Evolutionary conservation across 2,329 filamentous ascomycete genomes (phyloP), one percentile per base, ranked within the genome.

Genomic region (Xylaria sp.): DNA sequence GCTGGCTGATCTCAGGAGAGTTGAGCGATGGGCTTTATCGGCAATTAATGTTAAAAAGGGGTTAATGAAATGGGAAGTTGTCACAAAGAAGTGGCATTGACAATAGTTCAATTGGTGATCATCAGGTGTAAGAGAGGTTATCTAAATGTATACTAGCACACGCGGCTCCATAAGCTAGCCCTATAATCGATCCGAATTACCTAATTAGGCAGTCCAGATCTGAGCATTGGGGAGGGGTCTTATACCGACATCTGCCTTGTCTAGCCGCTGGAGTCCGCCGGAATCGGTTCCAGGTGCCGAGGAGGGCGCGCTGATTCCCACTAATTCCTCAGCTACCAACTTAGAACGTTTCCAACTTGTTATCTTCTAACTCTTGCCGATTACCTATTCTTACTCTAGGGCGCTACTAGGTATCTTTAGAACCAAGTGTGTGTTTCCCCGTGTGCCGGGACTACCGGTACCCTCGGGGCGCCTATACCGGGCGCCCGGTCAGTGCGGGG

Each of bases 161-260:
- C 34, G 34, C 34, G 34, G 34, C 34, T 37, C 10, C 3, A 28
- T 37, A 37, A 10, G 34, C 34, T 37, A 10, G 34, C 7, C 34
- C 34, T 37, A 9, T 37, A 37, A 37, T 10, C 4, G 7, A 37
- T 37, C 34, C 7, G 7, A 37, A 37, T 37, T 37, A 37, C 41
- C 18, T 18, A 46, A n/a, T 18, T 46, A 46, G 41, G 41, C 41
- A 46, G 41, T 46, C 18, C 7, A 37, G 34, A 37, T 15, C 12
- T 20, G 2, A 12, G 5, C 15, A 34, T 18, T 37, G 15, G 18
- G n/a, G 48, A n/a, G 41, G 46, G 63, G 13, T 55, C 50, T 62
- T 63, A 57, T 46, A 52, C 65, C 65, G 65, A 62, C 18, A 31
- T 58, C 59, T 70, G 46, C 67, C 67, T 67, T 28, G 60, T 70